These are phyloP conservation scores for Euphorbia celastroides DNA, from an alignment of 441 rosid species.

Conservation along the genomic window DNA sequence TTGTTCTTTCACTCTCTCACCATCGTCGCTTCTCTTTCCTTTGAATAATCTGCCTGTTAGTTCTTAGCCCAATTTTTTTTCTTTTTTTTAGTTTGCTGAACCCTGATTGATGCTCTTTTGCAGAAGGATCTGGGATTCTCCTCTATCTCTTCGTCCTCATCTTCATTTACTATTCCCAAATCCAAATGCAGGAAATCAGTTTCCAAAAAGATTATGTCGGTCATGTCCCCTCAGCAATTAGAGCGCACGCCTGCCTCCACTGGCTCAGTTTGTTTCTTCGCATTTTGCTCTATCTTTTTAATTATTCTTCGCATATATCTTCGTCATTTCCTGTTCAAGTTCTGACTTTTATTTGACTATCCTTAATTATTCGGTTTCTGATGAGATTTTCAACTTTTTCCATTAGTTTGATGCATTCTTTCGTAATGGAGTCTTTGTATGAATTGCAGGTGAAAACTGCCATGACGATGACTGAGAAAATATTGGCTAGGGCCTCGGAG, in stretches of 20 bases:
- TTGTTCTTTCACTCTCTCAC: neutral
- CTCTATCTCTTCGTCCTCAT: slow-evolving; percentile 34
- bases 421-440: neutral
- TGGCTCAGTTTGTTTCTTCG: slow-evolving; percentile 56
- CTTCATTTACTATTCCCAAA: slow-evolving; percentile 41
- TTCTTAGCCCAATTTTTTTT: neutral
- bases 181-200: slow-evolving; percentile 52
- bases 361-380: neutral
- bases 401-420: neutral
- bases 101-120: slow-evolving; percentile 1
- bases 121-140: slow-evolving; percentile 52
- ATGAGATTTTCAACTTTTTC: neutral
- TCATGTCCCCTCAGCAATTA: slow-evolving; percentile 73
- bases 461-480: slow-evolving; percentile 95
- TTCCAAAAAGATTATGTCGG: slow-evolving; percentile 58
- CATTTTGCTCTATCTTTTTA: neutral
- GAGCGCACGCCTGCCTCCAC: slow-evolving; percentile 70
- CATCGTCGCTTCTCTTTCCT: neutral
- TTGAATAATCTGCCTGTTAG: neutral
- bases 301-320: neutral
- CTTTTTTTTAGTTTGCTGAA: neutral
- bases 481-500: slow-evolving; percentile 75
- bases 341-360: neutral
- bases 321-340: neutral
- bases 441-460: slow-evolving; percentile 69